phyloP scores from a whole-genome alignment of 2,329 filamentous ascomycete species.

The Trichoderma pleuroti region DNA sequence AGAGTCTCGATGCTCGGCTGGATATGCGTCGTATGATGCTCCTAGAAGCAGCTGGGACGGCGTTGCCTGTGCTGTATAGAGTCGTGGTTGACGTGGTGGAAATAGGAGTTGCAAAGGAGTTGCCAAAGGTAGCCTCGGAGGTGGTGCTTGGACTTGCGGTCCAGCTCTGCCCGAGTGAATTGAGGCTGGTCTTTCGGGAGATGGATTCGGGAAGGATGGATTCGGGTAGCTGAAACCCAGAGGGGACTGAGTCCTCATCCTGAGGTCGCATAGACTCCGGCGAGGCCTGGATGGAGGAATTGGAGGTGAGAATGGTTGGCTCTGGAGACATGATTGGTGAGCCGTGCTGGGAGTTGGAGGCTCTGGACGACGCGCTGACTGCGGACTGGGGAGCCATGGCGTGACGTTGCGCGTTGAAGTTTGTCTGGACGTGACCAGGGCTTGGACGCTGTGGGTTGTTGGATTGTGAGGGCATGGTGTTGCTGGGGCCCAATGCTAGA shows the following conservation, averaged over 20 bases:
- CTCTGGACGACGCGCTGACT: constrained; percentile 53
- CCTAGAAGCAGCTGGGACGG: not conserved
- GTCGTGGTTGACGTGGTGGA: not conserved
- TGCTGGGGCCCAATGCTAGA: constrained; percentile 28
- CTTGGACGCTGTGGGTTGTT: constrained; percentile 41
- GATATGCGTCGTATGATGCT: constrained; percentile 78
- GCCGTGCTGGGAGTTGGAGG: constrained; percentile 52
- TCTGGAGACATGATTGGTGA: constrained; percentile 59
- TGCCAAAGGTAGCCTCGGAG: constrained; percentile 38
- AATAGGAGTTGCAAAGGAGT: not conserved
- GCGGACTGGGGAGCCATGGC: constrained; percentile 48
- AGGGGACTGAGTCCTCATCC: constrained; percentile 49
- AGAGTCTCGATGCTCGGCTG: constrained; percentile 67
- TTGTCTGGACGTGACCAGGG: constrained; percentile 48
- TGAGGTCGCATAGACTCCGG: constrained; percentile 59
- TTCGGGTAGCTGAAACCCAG: constrained; percentile 69
- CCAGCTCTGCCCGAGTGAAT: constrained; percentile 61
- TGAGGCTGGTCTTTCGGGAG: constrained; percentile 55
- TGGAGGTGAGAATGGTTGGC: constrained; percentile 50
- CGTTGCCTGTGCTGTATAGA: constrained; percentile 23
- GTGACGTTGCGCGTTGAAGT: constrained; percentile 38
- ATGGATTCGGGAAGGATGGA: constrained; percentile 49
- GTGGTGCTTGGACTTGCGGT: constrained; percentile 55
- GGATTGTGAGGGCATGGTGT: constrained; percentile 40
- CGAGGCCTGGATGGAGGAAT: constrained; percentile 63